Evolutionary conservation across 768 basidiomycete genomes (phyloP).

Genomic region (Hericium coralloides): DNA sequence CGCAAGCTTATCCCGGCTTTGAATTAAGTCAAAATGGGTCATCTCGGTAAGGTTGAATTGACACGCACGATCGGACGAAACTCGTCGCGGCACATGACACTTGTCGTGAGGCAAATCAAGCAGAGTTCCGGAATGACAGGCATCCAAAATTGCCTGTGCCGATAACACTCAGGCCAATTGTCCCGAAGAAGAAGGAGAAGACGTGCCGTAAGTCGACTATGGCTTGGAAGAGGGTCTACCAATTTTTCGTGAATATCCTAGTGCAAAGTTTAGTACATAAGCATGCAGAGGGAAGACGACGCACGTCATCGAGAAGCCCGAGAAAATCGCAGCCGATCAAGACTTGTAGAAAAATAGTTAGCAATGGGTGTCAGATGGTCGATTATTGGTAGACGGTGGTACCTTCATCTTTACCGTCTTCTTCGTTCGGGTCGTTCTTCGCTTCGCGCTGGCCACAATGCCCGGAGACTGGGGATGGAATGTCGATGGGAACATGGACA

Average conservation of each 20-base stretch:
- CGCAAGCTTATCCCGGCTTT: background rate
- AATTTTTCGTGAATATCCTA: slow-evolving; percentile 8
- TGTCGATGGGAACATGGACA: background rate
- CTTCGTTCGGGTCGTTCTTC: background rate
- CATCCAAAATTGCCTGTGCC: slow-evolving; percentile 14
- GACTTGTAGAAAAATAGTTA: background rate
- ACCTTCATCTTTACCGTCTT: slow-evolving; percentile 1
- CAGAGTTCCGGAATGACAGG: slow-evolving; percentile 16
- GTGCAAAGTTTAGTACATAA: background rate
- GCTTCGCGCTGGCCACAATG: background rate
- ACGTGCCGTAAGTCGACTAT: slow-evolving; percentile 10
- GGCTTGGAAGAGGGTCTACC: slow-evolving; percentile 9
- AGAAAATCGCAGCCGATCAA: slow-evolving; percentile 4
- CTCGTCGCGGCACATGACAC: slow-evolving; percentile 3
- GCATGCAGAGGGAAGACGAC: background rate
- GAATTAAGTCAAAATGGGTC: too few species aligned
- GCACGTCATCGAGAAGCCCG: slow-evolving; percentile 10
- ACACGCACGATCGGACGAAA: background rate
- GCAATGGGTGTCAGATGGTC: too few species aligned
- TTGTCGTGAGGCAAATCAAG: slow-evolving; percentile 13
- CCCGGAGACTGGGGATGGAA: background rate
- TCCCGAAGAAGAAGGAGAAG: background rate
- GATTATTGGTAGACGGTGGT: background rate
- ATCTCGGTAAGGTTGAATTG: background rate
- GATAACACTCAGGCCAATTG: background rate